Base-by-base conservation (phyloP, 805 yeast species). In the Starmera pachycereana region DNA sequence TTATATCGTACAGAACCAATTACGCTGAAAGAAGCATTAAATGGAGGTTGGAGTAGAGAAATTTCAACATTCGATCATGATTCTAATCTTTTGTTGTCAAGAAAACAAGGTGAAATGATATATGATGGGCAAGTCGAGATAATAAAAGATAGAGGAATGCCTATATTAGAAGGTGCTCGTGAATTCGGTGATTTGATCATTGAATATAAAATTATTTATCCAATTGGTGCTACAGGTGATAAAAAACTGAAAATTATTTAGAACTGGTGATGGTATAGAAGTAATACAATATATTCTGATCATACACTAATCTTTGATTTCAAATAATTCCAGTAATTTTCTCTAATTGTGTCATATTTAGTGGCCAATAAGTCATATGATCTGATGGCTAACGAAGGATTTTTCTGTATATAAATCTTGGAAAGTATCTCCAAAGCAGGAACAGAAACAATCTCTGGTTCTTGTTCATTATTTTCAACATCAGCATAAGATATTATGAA, bases 101-200 rank as follows among this genome's bases (percentile, higher is more conserved):
- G 96, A 43, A 48, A 53, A 3, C 45, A 50, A 8, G 88, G 89
- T 14, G 62, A 62, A 29, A 53, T 68, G 9, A 77, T 84, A 2
- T 47, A 63, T 35, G 65, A 77, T 51, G 94, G 94, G 3, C 83
- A 86, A 48, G 66, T 82, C 8, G 96, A 92, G 57, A 59, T 69
- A 3, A 48, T 90, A 29, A 62, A 68, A 45, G 88, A 84, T 7
- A 79, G 73, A 51, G 98, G 98, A 19, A 87, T 92, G 97, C 97
- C 97, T 3, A 45, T 67, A 6, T 48, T 52, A 19, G 69, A 63
- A 33, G 68, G 68, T 32, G 64, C 63, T 18, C 76, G 70, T 37
- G 70, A 74, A 55, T 66, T 61, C 56, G 78, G 84, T 48, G 75
- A 76, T 50, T 56, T 74, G 46, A 67, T 58, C 49, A 60, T 76